Conservation (phyloP, 2,329 filamentous ascomycete genomes). For the Talaromyces albobiverticillius region DNA sequence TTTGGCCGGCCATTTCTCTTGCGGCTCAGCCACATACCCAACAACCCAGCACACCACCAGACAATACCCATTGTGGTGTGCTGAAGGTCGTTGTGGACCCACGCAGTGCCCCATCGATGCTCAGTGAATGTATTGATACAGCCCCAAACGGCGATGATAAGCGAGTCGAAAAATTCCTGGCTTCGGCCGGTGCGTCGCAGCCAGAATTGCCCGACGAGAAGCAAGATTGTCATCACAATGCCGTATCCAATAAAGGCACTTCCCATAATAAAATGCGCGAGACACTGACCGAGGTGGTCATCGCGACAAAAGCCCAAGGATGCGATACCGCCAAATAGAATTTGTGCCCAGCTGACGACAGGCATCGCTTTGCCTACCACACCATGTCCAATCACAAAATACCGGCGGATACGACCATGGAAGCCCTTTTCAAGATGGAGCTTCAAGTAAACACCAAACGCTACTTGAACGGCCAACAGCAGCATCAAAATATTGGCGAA, state of each 20-base stretch:
- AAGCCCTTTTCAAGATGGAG: slow-evolving; percentile 84
- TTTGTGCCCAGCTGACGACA: slow-evolving; percentile 83
- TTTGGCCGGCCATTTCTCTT: slow-evolving; percentile 80
- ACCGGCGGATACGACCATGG: slow-evolving; percentile 70
- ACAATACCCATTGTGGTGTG: slow-evolving; percentile 99
- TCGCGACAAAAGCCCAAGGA: slow-evolving; percentile 87
- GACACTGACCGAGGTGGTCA: slow-evolving; percentile 87
- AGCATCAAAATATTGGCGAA: slow-evolving; percentile 82
- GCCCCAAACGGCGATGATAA: slow-evolving; percentile 90
- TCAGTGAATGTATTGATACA: slow-evolving; percentile 98
- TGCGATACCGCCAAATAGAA: slow-evolving; percentile 94
- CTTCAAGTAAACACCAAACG: slow-evolving; percentile 80
- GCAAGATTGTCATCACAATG: slow-evolving; percentile 77
- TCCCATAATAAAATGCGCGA: slow-evolving; percentile 98
- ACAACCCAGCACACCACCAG: slow-evolving; percentile 92
- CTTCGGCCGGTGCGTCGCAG: slow-evolving; percentile 76
- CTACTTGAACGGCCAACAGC: slow-evolving; percentile 71
- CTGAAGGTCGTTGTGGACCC: slow-evolving; percentile 93
- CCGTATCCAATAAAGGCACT: slow-evolving; percentile 94
- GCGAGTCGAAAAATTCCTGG: slow-evolving; percentile 94
- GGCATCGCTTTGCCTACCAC: slow-evolving; percentile 85
- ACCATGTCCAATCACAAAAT: slow-evolving; percentile 71
- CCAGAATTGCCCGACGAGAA: slow-evolving; percentile 87
- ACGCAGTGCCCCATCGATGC: slow-evolving; percentile 84
- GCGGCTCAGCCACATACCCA: slow-evolving; percentile 87